Percentiles rank a stretch among this genome's conserved stretches.
Conservation (phyloP, 257 asterid species). For the Dorcoceras hygrometricum region DNA sequence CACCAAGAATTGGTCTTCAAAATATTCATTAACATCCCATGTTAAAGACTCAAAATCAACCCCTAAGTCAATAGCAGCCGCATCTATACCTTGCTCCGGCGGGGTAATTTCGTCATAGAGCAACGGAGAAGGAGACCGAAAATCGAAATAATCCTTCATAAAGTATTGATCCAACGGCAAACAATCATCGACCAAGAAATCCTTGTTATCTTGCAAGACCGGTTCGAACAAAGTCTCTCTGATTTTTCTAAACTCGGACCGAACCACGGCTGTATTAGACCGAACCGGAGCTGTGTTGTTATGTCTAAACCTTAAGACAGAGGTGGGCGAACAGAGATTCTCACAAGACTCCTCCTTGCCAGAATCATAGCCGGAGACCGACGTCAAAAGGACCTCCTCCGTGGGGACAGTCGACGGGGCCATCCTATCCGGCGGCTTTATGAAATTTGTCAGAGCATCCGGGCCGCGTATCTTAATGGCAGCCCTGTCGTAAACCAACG, state of each 20-base stretch:
- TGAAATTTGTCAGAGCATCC: slow-evolving; percentile 51
- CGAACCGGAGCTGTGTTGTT: neutral
- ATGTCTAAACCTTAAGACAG: slow-evolving; percentile 38
- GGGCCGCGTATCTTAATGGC: slow-evolving; percentile 62
- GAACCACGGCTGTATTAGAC: neutral
- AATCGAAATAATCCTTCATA: slow-evolving; percentile 36
- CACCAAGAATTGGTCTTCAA: slow-evolving; percentile 27
- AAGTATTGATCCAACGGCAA: slow-evolving; percentile 39
- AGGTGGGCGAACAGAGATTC: slow-evolving; percentile 48
- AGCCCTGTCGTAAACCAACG: slow-evolving; percentile 57
- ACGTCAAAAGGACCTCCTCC: neutral
- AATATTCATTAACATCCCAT: slow-evolving; percentile 43
- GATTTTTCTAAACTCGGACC: neutral
- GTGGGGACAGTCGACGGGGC: neutral
- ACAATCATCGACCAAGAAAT: slow-evolving; percentile 26
- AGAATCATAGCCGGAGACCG: slow-evolving; percentile 36
- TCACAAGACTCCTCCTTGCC: slow-evolving; percentile 32
- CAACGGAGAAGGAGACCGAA: slow-evolving; percentile 38
- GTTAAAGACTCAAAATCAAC: slow-evolving; percentile 31
- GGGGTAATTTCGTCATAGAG: slow-evolving; percentile 26
- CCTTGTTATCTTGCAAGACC: neutral
- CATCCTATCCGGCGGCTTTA: slow-evolving; percentile 31
- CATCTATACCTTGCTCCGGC: slow-evolving; percentile 24
- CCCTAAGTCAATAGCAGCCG: slow-evolving; percentile 17
- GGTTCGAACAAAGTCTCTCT: slow-evolving; percentile 10